Evolutionary conservation across 768 basidiomycete genomes (phyloP).

Genomic region (Tricholoma matsutake): DNA sequence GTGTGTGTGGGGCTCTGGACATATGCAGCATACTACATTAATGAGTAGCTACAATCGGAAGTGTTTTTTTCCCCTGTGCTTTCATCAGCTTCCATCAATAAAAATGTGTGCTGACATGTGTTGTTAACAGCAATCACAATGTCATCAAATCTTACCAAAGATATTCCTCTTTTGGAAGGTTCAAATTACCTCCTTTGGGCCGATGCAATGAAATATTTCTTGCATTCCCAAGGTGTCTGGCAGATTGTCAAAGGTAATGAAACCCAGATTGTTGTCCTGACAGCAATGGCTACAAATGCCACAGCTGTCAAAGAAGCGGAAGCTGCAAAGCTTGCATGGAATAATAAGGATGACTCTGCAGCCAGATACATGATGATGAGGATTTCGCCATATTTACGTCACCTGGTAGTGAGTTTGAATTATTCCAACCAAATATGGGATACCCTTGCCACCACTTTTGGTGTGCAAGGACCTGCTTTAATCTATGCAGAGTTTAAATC

Average conservation of each 20-base stretch:
- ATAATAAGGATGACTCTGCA: neutral
- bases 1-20: no score
- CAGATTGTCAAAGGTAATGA: neutral
- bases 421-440: neutral
- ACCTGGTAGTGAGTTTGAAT: neutral
- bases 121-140: neutral
- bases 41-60: neutral
- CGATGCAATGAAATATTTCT: neutral
- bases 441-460: neutral
- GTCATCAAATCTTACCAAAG: neutral
- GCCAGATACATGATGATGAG: neutral
- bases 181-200: neutral
- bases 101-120: neutral
- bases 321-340: neutral
- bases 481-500: neutral
- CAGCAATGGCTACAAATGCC: neutral
- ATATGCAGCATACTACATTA: neutral
- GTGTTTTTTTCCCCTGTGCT: neutral
- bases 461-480: neutral
- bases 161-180: neutral
- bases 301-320: no score
- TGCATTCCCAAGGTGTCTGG: neutral
- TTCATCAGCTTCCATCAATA: neutral
- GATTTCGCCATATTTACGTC: neutral
- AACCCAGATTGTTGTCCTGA: neutral